phyloP scores from a whole-genome alignment of 768 basidiomycete species.

The Podaxis mareebaensis region DNA sequence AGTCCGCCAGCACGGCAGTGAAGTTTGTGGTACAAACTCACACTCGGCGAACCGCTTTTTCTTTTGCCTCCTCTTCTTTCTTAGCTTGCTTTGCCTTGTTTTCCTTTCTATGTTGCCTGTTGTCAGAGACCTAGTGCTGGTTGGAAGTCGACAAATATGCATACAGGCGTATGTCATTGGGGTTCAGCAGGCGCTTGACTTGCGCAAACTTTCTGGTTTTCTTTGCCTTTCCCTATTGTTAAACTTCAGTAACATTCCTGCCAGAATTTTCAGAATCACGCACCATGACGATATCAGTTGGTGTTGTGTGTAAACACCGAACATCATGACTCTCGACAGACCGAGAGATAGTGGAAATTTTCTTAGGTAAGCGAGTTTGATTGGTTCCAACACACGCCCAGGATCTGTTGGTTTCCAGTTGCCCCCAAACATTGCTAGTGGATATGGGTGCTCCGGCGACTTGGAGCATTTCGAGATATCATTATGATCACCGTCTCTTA shows the following conservation, averaged over 20 bases:
- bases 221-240: constrained; percentile 77
- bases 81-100: constrained; percentile 89
- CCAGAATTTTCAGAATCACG: not conserved
- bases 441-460: too few species aligned
- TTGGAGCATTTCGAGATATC: not conserved
- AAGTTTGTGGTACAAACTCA: constrained; percentile 39
- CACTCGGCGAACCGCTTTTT: constrained; percentile 77
- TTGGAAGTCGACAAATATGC: constrained; percentile 5
- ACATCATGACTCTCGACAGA: not conserved
- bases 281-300: not conserved
- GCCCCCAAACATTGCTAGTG: too few species aligned
- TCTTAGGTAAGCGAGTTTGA: constrained; percentile 6
- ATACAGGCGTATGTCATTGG: constrained; percentile 89
- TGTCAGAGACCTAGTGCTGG: constrained; percentile 15
- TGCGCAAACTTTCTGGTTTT: constrained; percentile 94
- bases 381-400: not conserved
- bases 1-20: not conserved
- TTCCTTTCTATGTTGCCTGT: constrained; percentile 66
- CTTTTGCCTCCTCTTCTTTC: constrained; percentile 80
- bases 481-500: not conserved
- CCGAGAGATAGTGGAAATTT: not conserved
- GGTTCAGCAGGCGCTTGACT: constrained; percentile 92
- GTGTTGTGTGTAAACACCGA: not conserved
- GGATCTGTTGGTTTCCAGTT: too few species aligned
- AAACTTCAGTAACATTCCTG: not conserved